Conservation (phyloP, 225 moss, liverwort and hornwort species). For the Neckera pumila region DNA sequence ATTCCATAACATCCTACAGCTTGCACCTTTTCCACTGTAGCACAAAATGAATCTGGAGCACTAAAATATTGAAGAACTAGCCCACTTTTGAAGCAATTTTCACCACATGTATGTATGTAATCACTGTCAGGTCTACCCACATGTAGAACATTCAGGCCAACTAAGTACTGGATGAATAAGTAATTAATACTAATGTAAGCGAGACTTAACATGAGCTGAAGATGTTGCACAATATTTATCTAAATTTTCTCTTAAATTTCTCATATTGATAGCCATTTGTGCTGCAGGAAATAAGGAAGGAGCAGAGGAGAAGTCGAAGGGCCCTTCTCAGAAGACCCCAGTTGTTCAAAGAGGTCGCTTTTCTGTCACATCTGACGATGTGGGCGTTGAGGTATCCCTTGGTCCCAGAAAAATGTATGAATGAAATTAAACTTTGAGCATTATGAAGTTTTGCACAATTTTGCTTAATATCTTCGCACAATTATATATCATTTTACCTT, state of each 20-base stretch:
- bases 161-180: background rate
- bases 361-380: slow-evolving; percentile 74
- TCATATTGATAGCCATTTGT: background rate
- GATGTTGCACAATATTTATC: background rate
- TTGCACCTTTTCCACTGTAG: background rate
- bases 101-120: background rate
- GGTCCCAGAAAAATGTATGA: background rate
- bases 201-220: background rate
- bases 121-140: background rate
- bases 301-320: slow-evolving; percentile 42
- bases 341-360: slow-evolving; percentile 87
- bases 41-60: background rate
- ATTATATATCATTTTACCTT: background rate
- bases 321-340: slow-evolving; percentile 29
- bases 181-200: background rate
- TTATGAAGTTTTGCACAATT: background rate
- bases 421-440: background rate
- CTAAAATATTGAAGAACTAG: background rate
- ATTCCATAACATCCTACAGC: background rate
- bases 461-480: background rate
- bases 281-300: slow-evolving; percentile 34
- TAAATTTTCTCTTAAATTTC: background rate
- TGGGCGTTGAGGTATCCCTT: slow-evolving; percentile 23
- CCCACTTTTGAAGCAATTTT: background rate
- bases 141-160: background rate